Conservation (phyloP, 768 basidiomycete species). For the Amanita muscaria region DNA sequence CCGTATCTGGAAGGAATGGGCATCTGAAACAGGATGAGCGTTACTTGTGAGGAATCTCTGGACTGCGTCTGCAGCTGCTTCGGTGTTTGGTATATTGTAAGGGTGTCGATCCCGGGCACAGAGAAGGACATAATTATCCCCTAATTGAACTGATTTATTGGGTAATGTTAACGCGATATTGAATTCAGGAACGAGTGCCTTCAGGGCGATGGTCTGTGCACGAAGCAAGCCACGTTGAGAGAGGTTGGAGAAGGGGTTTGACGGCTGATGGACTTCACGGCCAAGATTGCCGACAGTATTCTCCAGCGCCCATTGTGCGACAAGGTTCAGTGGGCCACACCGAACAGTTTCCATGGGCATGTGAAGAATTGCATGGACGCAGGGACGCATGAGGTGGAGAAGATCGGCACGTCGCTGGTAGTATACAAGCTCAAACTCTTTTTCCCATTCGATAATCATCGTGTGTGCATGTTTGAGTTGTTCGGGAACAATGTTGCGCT, state of each 20-base stretch:
- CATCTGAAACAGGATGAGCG: no score
- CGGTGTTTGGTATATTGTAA: not conserved
- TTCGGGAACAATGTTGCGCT: conserved; percentile 10
- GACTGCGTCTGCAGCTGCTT: not conserved
- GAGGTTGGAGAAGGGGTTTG: conserved; percentile 19
- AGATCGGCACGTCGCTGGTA: conserved; percentile 14
- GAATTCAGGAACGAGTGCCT: conserved; percentile 10
- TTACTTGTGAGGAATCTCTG: no score
- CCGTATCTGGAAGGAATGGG: not conserved
- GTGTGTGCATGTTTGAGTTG: conserved; percentile 13
- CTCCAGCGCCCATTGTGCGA: conserved; percentile 24
- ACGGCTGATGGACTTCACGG: conserved; percentile 17
- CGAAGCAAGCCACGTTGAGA: conserved; percentile 15
- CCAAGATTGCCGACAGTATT: conserved; percentile 20
- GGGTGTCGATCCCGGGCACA: not conserved
- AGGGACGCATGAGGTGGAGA: conserved; percentile 22
- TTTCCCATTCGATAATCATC: conserved; percentile 16
- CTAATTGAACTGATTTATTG: conserved; percentile 5
- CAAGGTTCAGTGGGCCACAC: conserved; percentile 15
- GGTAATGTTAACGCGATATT: not conserved
- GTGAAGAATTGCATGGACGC: conserved; percentile 22
- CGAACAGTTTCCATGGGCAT: conserved; percentile 15
- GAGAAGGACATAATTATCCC: conserved; percentile 9
- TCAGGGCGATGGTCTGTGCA: conserved; percentile 13
- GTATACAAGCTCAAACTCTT: conserved; percentile 23